These are phyloP conservation scores for Metarhizium rileyi DNA, from an alignment of 2,329 filamentous ascomycete genomes.

Conservation along the genomic window DNA sequence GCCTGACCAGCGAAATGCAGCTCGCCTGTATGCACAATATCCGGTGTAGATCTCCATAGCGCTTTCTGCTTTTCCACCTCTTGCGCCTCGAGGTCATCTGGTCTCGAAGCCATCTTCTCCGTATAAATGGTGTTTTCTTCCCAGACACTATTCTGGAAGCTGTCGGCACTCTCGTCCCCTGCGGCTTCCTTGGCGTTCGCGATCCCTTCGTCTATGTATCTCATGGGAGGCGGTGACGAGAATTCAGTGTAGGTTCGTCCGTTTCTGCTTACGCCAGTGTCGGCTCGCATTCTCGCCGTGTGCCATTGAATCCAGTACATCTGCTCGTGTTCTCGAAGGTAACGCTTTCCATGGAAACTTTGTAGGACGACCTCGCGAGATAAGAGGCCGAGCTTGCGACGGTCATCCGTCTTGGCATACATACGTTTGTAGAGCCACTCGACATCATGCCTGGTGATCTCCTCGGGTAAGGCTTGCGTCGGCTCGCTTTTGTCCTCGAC, in stretches of 20 bases:
- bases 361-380: slow-evolving; percentile 48
- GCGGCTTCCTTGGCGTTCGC: neutral
- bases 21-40: neutral
- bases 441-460: slow-evolving; percentile 37
- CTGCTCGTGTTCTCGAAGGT: slow-evolving; percentile 53
- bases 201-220: neutral
- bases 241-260: neutral
- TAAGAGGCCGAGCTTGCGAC: slow-evolving; percentile 48
- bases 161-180: neutral
- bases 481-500: slow-evolving; percentile 37
- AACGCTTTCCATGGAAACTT: slow-evolving; percentile 48
- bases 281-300: slow-evolving; percentile 19
- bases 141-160: neutral
- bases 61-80: too few species aligned
- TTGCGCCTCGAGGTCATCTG: neutral
- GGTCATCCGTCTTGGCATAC: slow-evolving; percentile 48
- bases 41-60: neutral
- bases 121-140: neutral
- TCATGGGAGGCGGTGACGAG: neutral
- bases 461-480: neutral
- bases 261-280: neutral
- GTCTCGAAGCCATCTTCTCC: neutral
- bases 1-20: neutral
- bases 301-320: slow-evolving; percentile 42
- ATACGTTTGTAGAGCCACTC: slow-evolving; percentile 44